These are phyloP conservation scores for Schizosaccharomyces octosporus DNA, from an alignment of 805 yeast genomes.

Conservation along the genomic window DNA sequence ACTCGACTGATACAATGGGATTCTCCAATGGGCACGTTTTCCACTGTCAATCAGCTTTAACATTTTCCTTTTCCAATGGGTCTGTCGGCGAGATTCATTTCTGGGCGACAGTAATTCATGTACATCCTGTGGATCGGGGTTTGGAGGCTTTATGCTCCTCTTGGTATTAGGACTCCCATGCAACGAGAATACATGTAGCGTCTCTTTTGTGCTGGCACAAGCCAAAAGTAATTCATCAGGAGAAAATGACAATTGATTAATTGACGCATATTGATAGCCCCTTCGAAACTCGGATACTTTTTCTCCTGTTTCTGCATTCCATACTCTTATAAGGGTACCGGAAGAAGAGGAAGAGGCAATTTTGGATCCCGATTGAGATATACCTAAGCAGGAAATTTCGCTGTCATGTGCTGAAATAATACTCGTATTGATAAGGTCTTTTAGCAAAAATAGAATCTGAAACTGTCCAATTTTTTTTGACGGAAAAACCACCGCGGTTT, in stretches of 20 bases:
- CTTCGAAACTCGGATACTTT: conserved; percentile 66
- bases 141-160: not conserved
- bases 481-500: conserved; percentile 39
- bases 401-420: conserved; percentile 55
- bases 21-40: conserved; percentile 1
- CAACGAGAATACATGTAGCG: conserved; percentile 45
- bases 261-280: conserved; percentile 63
- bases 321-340: conserved; percentile 60
- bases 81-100: not conserved
- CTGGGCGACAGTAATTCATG: not conserved
- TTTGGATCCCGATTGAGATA: conserved; percentile 38
- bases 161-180: not conserved
- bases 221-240: conserved; percentile 49
- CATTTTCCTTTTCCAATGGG: not conserved
- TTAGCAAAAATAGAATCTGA: conserved; percentile 35
- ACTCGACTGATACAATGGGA: not conserved
- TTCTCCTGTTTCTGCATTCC: conserved; percentile 41
- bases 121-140: not conserved
- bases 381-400: conserved; percentile 32
- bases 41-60: not conserved
- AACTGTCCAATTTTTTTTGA: conserved; percentile 54
- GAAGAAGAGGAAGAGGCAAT: conserved; percentile 62
- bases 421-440: conserved; percentile 33
- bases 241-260: conserved; percentile 65
- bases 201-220: conserved; percentile 54